Conservation (phyloP, 2,329 filamentous ascomycete genomes). For the Clonostachys sp. region DNA sequence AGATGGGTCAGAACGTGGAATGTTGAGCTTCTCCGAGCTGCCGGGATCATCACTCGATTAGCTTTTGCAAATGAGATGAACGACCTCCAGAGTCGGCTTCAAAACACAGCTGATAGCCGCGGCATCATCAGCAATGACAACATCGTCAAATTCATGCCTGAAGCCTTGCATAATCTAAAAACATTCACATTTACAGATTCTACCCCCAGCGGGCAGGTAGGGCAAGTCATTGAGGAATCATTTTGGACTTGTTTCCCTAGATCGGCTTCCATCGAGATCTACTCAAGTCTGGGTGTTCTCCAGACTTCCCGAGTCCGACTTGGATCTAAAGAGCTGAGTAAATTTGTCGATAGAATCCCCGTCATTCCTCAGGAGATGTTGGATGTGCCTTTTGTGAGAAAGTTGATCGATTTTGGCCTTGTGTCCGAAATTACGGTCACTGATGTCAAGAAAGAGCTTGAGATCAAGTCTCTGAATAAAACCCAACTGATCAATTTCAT, state of each 20-base stretch:
- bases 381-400: conserved; percentile 70
- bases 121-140: conserved; percentile 57
- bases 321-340: conserved; percentile 57
- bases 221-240: conserved; percentile 84
- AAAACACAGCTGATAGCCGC: conserved; percentile 35
- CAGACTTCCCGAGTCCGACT: conserved; percentile 81
- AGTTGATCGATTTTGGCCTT: conserved; percentile 78
- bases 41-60: conserved; percentile 84
- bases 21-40: conserved; percentile 82
- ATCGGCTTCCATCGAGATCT: conserved; percentile 77
- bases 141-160: conserved; percentile 65
- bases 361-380: conserved; percentile 76
- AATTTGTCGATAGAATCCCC: conserved; percentile 85
- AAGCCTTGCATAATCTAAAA: conserved; percentile 77
- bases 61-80: conserved; percentile 86
- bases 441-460: conserved; percentile 81
- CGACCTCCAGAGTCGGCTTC: conserved; percentile 61
- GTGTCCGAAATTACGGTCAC: conserved; percentile 82
- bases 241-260: conserved; percentile 86
- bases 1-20: conserved; percentile 96
- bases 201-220: conserved; percentile 79
- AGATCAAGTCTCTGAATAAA: conserved; percentile 74
- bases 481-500: conserved; percentile 79
- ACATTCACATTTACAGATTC: conserved; percentile 89
- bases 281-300: conserved; percentile 83